Evolutionary conservation across 2,329 filamentous ascomycete genomes (phyloP).

Genomic region (Tolypocladium nubicola): DNA sequence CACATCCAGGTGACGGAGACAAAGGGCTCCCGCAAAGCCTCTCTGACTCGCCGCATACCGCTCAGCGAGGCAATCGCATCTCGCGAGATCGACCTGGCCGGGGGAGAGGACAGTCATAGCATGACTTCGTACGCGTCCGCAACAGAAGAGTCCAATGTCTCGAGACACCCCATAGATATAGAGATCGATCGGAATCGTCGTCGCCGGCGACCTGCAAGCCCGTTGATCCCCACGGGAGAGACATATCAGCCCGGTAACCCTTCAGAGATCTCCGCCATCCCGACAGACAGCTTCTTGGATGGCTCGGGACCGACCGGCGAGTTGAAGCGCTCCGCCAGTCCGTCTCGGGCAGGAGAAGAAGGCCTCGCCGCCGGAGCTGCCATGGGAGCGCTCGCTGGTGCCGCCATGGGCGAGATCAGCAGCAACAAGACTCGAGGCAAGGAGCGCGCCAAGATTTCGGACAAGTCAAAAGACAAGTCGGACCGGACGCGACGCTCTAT

Average conservation of each 20-base stretch:
- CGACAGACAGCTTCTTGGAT: slow-evolving; percentile 50
- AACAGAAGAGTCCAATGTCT: slow-evolving; percentile 70
- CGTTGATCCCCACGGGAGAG: slow-evolving; percentile 46
- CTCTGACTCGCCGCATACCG: slow-evolving; percentile 42
- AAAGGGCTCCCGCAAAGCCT: slow-evolving; percentile 61
- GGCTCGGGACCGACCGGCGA: slow-evolving; percentile 38
- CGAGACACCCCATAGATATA: slow-evolving; percentile 72
- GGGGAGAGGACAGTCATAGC: slow-evolving; percentile 53
- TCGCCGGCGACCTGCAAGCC: slow-evolving; percentile 57
- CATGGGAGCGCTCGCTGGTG: slow-evolving; percentile 22
- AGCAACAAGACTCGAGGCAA: slow-evolving; percentile 34
- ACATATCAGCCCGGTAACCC: slow-evolving; percentile 54
- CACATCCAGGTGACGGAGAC: slow-evolving; percentile 82
- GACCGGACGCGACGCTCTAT: slow-evolving; percentile 38
- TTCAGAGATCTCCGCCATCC: slow-evolving; percentile 79
- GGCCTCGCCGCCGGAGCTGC: slow-evolving; percentile 21
- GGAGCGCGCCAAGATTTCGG: slow-evolving; percentile 29
- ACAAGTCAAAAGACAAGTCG: slow-evolving; percentile 34
- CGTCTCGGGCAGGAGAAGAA: slow-evolving; percentile 26
- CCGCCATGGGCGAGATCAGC: slow-evolving; percentile 30
- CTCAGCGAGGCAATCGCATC: slow-evolving; percentile 27
- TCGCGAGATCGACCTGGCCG: slow-evolving; percentile 31
- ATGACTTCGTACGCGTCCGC: slow-evolving; percentile 67
- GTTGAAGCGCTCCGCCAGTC: slow-evolving; percentile 29
- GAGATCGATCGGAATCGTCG: slow-evolving; percentile 61